These are phyloP conservation scores for Cavenderia fasciculata DNA, from an alignment of 78 protist genomes.

Conservation along the genomic window DNA sequence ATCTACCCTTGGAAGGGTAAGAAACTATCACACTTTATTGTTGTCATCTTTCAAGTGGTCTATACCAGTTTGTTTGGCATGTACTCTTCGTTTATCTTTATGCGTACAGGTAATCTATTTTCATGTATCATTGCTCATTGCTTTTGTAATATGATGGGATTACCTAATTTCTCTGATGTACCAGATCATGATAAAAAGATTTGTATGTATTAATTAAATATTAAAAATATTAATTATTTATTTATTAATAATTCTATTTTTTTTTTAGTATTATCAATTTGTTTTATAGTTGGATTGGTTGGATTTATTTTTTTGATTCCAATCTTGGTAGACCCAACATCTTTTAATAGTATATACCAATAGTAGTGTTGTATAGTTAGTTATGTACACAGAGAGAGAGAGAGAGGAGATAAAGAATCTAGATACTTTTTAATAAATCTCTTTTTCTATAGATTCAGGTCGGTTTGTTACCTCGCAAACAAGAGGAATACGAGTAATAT, in stretches of 20 bases:
- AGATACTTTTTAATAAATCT: too few relatives aligned
- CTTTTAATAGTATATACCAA: too few relatives aligned
- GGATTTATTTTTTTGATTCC: slow-evolving; percentile 23
- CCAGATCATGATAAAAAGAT: slow-evolving; percentile 15
- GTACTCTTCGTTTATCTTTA: slow-evolving; percentile 46
- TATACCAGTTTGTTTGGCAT: slow-evolving; percentile 69
- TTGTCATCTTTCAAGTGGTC: neutral
- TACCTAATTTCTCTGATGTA: slow-evolving; percentile 41
- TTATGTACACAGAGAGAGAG: too few relatives aligned
- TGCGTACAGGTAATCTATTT: slow-evolving; percentile 46
- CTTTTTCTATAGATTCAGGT: too few relatives aligned
- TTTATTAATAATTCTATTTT: neutral
- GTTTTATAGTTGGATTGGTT: slow-evolving; percentile 1
- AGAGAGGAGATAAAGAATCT: too few relatives aligned
- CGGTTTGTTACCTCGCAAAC: too few relatives aligned
- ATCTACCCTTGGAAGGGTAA: neutral
- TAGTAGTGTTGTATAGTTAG: too few relatives aligned
- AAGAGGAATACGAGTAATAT: too few relatives aligned
- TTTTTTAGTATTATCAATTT: neutral
- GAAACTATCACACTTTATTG: neutral
- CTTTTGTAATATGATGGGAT: slow-evolving; percentile 70
- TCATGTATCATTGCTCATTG: slow-evolving; percentile 37
- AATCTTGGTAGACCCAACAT: slow-evolving; percentile 18
- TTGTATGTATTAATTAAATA: neutral
- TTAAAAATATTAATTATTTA: neutral